Base-by-base conservation (phyloP, 805 yeast species). In the Ogataea saltuana region DNA sequence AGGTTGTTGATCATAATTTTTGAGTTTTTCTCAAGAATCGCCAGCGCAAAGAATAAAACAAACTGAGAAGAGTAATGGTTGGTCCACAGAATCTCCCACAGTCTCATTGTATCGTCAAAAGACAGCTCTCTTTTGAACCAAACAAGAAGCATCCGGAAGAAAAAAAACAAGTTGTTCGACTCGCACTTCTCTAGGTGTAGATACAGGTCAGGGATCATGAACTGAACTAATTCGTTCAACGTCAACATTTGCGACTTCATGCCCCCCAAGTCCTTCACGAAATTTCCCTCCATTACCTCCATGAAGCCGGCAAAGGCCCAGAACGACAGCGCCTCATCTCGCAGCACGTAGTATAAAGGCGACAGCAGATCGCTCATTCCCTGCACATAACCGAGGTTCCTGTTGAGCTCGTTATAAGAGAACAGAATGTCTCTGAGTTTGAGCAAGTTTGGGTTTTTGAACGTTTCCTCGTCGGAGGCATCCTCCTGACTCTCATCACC, bases 11-110 rank as follows among this genome's bases (percentile, higher is more conserved):
- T 79, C 22, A 91, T 86, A 30, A 86, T 81, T 35, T 81, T 77
- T 54, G 89, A 86, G 63, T 90, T 83, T 55, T 88, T 88, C 57
- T 91, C 95, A 36, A 93, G 71, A n/a, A 93, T 82, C 0, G 96
- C 93, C 52, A 91, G 68, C 15, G 95, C 91, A 55, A 93, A 75
- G 58, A 93, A 89, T 27, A 93, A 65, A 54, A 89, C 95, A 61
- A 84, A 90, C 62, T 93, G 97, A 5, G 93, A 81, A 0, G 91
- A 78, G 57, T 87, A 81, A 56, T 69, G 84, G 65, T 91, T 91
- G 0, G 98, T 91, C 82, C 93, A 88, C 35, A 93, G 69, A 3
- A 85, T 81, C 59, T 91, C 99, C 98, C 98, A 91, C n/a, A 91
- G 71, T 21, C 76, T 70, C 58, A 85, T 67, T 1, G 88, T 85